Evolutionary conservation across 441 rosid species (phyloP), one percentile per base, ranked within the genome.

Genomic region (Populus hybrid): DNA sequence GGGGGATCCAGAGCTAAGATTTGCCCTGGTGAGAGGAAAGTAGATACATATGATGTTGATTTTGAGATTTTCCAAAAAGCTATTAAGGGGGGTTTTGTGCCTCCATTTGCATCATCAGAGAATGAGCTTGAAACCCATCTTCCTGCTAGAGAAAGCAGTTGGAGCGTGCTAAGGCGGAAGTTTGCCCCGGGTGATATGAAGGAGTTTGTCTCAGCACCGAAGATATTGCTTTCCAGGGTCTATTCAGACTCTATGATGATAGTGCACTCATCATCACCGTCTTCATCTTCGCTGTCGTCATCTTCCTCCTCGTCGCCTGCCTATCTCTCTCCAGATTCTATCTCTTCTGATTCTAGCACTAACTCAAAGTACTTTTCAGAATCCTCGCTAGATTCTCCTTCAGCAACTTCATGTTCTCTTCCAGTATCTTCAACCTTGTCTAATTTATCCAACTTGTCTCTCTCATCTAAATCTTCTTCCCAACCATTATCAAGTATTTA

Each of bases 211-310:
- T 57, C 81, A 7, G 65, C 78, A 9, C 71, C 82, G 34, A 79
- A 38, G 42, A 77, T 88, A 26, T 85, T 84, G 28, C 90, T 95
- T 72, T 86, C 98, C 46, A 89, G 99, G 78, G 90, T 91, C 42
- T 92, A 92, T 80, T 95, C 99, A 63, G 98, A 94, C 81, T 92
- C 97, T 18, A 91, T 89, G 99, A 90, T 94, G 94, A 84, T 89
- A 23, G 92, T 92, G 69, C 97, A 85, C 78, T 82, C 93, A 73
- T 87, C 91, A 61, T 86, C 93, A 64, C 94, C 92, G 34, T 84
- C 92, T 36, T 85, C 87, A 38, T 78, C 87, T 34, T 75, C 88
- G 0, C 78, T 78, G 1, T 79, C 84, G 1, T 90, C 90, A 18
- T 90, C 88, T 7, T 86, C 93, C 8, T 89, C 96, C 80, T 88